A percentile compares a stretch with the other conserved stretches of the same genome.
These are phyloP conservation scores for Zangia roseola DNA, from an alignment of 768 basidiomycete genomes.

Conservation along the genomic window DNA sequence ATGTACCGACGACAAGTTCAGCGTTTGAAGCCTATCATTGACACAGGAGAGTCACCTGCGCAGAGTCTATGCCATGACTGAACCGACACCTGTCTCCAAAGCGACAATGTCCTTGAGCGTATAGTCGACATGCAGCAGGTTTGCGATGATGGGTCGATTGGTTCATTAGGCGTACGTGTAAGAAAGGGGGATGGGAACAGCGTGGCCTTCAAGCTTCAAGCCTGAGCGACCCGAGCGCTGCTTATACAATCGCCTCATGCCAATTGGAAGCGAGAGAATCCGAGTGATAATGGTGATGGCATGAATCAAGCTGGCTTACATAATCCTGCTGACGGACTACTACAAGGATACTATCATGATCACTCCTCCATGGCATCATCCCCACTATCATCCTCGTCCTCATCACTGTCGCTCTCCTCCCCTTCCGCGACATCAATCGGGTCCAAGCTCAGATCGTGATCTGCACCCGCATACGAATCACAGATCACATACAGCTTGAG, in stretches of 20 bases:
- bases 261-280: background rate
- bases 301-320: no score
- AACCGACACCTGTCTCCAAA: constrained; percentile 27
- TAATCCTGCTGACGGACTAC: no score
- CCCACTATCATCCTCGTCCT: constrained; percentile 59
- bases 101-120: constrained; percentile 27
- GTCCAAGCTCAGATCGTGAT: constrained; percentile 86
- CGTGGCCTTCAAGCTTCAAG: background rate
- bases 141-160: background rate
- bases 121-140: constrained; percentile 17
- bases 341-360: no score
- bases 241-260: constrained; percentile 1
- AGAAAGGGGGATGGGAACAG: background rate
- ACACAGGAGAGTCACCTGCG: constrained; percentile 4
- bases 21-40: background rate
- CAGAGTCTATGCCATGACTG: constrained; percentile 14
- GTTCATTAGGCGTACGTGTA: constrained; percentile 7
- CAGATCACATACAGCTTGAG: constrained; percentile 91
- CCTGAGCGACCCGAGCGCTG: background rate
- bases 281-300: no score
- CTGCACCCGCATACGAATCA: constrained; percentile 88
- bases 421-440: constrained; percentile 87
- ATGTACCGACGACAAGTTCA: background rate
- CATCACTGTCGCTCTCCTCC: constrained; percentile 82
- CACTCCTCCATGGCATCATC: constrained; percentile 59